Evolutionary conservation across 495 filamentous ascomycete species (phyloP).

Genomic region (Tuber indicum): DNA sequence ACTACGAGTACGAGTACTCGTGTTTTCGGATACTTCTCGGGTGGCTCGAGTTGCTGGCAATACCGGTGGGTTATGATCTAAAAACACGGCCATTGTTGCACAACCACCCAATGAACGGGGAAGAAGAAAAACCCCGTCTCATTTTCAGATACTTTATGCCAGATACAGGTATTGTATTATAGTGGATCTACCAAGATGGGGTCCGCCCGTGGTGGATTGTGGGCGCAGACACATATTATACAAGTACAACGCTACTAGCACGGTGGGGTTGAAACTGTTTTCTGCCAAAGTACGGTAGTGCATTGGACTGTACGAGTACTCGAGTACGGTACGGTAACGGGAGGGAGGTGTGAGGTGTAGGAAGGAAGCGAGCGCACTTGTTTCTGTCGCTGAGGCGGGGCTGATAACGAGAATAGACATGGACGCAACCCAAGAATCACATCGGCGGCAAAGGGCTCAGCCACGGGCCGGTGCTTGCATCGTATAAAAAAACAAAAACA

Average conservation of each 20-base stretch:
- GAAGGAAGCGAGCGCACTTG: not conserved
- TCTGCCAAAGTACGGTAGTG: not conserved
- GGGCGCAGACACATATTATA: not conserved
- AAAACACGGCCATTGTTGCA: too few species aligned
- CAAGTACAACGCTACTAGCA: too few species aligned
- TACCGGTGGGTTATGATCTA: too few species aligned
- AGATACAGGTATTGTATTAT: not conserved
- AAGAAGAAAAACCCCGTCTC: too few species aligned
- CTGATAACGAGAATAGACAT: slow-evolving; percentile 23
- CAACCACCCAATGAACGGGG: too few species aligned
- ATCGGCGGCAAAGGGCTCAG: slow-evolving; percentile 13
- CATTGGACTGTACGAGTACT: not conserved
- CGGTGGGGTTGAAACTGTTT: not conserved
- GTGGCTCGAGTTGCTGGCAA: too few species aligned
- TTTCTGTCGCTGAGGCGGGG: not conserved
- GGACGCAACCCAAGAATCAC: slow-evolving; percentile 6
- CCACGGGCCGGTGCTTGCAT: slow-evolving; percentile 11
- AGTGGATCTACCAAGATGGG: not conserved
- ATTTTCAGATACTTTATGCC: too few species aligned
- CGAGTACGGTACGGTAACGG: too few species aligned
- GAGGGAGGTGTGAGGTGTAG: not conserved
- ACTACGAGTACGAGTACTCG: too few species aligned
- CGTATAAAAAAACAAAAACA: slow-evolving; percentile 9
- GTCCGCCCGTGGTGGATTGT: not conserved
- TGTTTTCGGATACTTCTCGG: too few species aligned